phyloP scores from a whole-genome alignment of 2,329 filamentous ascomycete genomes.

The Fusarium transvaalense region DNA sequence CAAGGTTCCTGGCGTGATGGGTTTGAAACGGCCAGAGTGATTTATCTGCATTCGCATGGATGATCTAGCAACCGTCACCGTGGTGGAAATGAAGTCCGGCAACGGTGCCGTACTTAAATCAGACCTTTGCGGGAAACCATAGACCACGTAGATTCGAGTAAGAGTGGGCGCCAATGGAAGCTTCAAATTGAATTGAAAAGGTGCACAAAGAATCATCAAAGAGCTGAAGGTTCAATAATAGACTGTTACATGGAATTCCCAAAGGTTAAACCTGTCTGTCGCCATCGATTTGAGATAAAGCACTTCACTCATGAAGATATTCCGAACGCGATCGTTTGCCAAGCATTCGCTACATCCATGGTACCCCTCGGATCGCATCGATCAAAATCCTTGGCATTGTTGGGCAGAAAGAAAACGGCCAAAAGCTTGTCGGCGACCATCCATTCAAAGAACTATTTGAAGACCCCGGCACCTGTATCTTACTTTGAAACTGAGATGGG shows the following conservation, averaged over 20 bases:
- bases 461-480: slow-evolving; percentile 14
- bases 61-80: slow-evolving; percentile 32
- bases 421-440: slow-evolving; percentile 36
- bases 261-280: not conserved
- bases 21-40: slow-evolving; percentile 11
- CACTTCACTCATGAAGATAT: not conserved
- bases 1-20: slow-evolving; percentile 5
- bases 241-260: slow-evolving; percentile 3
- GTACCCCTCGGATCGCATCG: slow-evolving; percentile 20
- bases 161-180: slow-evolving; percentile 20
- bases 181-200: slow-evolving; percentile 8
- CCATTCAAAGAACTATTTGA: slow-evolving; percentile 4
- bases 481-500: slow-evolving; percentile 27
- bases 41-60: slow-evolving; percentile 10
- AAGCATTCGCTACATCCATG: slow-evolving; percentile 26
- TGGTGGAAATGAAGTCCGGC: slow-evolving; percentile 47
- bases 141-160: slow-evolving; percentile 6
- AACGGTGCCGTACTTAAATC: not conserved
- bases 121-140: slow-evolving; percentile 14
- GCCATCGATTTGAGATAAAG: not conserved
- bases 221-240: slow-evolving; percentile 9
- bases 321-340: slow-evolving; percentile 8
- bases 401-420: slow-evolving; percentile 4
- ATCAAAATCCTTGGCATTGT: slow-evolving; percentile 22
- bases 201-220: not conserved